Evolutionary conservation across 75 land plant genomes (phyloP).

Genomic region (Chamaecyparis obtusa): DNA sequence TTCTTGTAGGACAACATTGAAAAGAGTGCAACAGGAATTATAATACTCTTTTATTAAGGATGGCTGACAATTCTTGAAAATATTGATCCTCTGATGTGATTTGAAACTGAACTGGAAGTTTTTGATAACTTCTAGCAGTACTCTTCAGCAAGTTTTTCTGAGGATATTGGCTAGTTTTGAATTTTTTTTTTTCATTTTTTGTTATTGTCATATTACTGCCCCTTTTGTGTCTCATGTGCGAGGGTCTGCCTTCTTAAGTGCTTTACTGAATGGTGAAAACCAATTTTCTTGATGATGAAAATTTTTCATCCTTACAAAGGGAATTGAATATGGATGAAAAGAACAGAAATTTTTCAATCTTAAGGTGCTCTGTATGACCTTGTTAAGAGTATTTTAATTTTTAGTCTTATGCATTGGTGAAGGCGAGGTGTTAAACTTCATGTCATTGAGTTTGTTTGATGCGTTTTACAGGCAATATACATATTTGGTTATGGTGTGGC

Average conservation of each 20-base stretch:
- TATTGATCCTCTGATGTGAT: background rate
- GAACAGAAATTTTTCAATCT: background rate
- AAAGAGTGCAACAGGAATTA: background rate
- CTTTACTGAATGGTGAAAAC: background rate
- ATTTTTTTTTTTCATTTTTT: background rate
- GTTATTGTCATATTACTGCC: background rate
- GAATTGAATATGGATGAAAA: background rate
- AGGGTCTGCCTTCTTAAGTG: background rate
- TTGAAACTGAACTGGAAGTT: background rate
- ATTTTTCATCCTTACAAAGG: background rate
- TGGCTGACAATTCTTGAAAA: background rate
- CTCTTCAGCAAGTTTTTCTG: background rate
- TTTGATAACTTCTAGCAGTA: background rate
- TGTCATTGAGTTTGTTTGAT: background rate
- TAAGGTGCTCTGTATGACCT: too few relatives aligned
- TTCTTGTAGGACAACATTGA: background rate
- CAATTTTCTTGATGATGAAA: background rate
- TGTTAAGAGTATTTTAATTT: background rate
- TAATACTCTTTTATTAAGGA: background rate
- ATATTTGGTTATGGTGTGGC: constrained; percentile 80
- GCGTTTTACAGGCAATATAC: constrained; percentile 56
- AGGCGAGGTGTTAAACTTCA: background rate
- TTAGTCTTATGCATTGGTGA: background rate
- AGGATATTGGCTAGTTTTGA: background rate
- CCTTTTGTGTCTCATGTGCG: background rate